These are phyloP conservation scores for Canariomyces notabilis DNA, from an alignment of 2,329 filamentous ascomycete species.

Conservation along the genomic window DNA sequence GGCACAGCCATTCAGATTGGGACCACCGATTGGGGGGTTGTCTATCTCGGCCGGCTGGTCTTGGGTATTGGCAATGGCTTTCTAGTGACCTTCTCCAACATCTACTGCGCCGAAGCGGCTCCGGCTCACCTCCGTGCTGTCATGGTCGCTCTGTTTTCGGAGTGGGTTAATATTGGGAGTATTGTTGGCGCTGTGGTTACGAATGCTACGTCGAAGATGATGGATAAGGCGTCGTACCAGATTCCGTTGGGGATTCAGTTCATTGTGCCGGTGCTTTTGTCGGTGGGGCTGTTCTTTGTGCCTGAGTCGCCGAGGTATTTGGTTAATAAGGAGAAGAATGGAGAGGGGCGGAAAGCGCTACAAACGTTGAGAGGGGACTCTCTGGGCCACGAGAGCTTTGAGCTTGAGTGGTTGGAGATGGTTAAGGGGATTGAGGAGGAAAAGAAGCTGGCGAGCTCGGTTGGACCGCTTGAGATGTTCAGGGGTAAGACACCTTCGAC, in stretches of 20 bases:
- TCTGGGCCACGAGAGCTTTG: conserved; percentile 29
- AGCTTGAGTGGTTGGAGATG: conserved; percentile 31
- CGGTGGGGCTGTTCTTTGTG: conserved; percentile 41
- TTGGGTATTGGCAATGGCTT: conserved; percentile 41
- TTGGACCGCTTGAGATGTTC: conserved; percentile 33
- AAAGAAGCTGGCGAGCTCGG: too few relatives aligned
- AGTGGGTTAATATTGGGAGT: conserved; percentile 45
- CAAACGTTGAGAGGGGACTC: conserved; percentile 29
- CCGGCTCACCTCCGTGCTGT: conserved; percentile 45
- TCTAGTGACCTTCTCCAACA: conserved; percentile 42
- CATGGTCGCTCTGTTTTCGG: conserved; percentile 43
- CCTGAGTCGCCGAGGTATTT: conserved; percentile 44
- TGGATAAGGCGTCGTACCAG: conserved; percentile 38
- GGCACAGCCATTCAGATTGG: conserved; percentile 42
- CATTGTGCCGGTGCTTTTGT: conserved; percentile 43
- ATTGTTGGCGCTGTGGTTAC: conserved; percentile 42
- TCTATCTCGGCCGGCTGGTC: conserved; percentile 44
- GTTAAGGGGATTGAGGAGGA: too few relatives aligned
- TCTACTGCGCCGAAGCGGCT: conserved; percentile 44
- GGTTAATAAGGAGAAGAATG: conserved; percentile 29
- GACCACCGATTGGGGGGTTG: conserved; percentile 33
- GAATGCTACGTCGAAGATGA: conserved; percentile 35
- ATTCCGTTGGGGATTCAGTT: conserved; percentile 44
- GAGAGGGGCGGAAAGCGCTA: conserved; percentile 28
- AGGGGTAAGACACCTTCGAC: conserved; percentile 20